These are phyloP conservation scores for Tetrapisispora nanseiensis DNA, from an alignment of 805 yeast genomes.

Conservation along the genomic window DNA sequence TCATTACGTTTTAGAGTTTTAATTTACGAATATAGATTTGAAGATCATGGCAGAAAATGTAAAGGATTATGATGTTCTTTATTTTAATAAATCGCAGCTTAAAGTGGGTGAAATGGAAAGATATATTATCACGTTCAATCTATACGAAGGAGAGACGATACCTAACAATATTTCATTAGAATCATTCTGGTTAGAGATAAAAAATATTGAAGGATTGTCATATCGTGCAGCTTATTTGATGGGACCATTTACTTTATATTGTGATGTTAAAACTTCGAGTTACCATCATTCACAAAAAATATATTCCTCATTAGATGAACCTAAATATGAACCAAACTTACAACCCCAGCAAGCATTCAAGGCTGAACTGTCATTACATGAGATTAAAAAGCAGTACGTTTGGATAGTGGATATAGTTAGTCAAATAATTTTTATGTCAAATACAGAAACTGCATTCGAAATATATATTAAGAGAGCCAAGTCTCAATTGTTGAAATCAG, in stretches of 20 bases:
- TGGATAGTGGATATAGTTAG: slow-evolving; percentile 68
- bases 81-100: slow-evolving; percentile 19
- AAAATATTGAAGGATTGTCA: slow-evolving; percentile 42
- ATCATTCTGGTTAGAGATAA: slow-evolving; percentile 46
- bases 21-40: too few relatives aligned
- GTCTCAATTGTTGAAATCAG: too few relatives aligned
- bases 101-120: slow-evolving; percentile 54
- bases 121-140: slow-evolving; percentile 41
- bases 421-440: slow-evolving; percentile 58
- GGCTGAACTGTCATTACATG: slow-evolving; percentile 56
- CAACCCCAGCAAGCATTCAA: slow-evolving; percentile 56
- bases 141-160: slow-evolving; percentile 27
- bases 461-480: slow-evolving; percentile 30
- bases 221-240: slow-evolving; percentile 60
- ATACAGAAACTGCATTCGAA: slow-evolving; percentile 55
- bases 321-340: slow-evolving; percentile 60
- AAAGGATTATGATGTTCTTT: background rate
- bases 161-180: slow-evolving; percentile 21
- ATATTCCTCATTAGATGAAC: slow-evolving; percentile 70
- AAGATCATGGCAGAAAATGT: background rate
- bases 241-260: slow-evolving; percentile 70
- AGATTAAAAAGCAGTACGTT: slow-evolving; percentile 43
- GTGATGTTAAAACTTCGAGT: slow-evolving; percentile 51
- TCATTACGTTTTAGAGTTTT: too few relatives aligned
- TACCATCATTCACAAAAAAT: slow-evolving; percentile 41